phyloP scores from a whole-genome alignment of 2,329 filamentous ascomycete genomes.

The Fusarium dimerum region DNA sequence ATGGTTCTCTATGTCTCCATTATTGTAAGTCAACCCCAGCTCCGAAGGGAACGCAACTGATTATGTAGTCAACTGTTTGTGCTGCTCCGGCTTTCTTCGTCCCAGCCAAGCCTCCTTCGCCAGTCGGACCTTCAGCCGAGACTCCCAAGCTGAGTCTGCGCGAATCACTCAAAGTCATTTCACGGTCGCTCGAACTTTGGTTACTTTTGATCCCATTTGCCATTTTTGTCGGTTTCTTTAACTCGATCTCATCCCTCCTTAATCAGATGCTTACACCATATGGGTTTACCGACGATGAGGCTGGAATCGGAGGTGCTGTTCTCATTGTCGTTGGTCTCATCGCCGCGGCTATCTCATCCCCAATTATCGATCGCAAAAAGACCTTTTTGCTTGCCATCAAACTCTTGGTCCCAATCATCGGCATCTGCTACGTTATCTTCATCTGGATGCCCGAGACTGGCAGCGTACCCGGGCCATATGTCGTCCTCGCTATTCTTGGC shows the following conservation, averaged over 20 bases:
- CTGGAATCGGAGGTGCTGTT: slow-evolving; percentile 86
- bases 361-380: slow-evolving; percentile 84
- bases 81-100: slow-evolving; percentile 80
- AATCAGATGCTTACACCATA: slow-evolving; percentile 91
- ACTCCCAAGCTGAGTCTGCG: slow-evolving; percentile 55
- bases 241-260: slow-evolving; percentile 81
- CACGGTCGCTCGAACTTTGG: slow-evolving; percentile 70
- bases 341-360: slow-evolving; percentile 72
- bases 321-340: slow-evolving; percentile 88
- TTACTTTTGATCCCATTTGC: slow-evolving; percentile 79
- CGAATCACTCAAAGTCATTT: slow-evolving; percentile 54
- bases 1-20: slow-evolving; percentile 86
- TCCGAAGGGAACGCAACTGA: slow-evolving; percentile 10
- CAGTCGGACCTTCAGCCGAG: slow-evolving; percentile 67
- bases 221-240: slow-evolving; percentile 90
- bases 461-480: slow-evolving; percentile 68
- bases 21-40: slow-evolving; percentile 57
- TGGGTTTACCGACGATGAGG: slow-evolving; percentile 78
- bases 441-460: slow-evolving; percentile 72
- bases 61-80: slow-evolving; percentile 44
- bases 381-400: slow-evolving; percentile 74
- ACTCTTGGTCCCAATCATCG: slow-evolving; percentile 72
- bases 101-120: slow-evolving; percentile 74
- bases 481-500: slow-evolving; percentile 74
- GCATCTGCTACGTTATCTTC: slow-evolving; percentile 71